These are phyloP conservation scores for Lentinula boryana DNA, from an alignment of 768 basidiomycete species.

Conservation along the genomic window DNA sequence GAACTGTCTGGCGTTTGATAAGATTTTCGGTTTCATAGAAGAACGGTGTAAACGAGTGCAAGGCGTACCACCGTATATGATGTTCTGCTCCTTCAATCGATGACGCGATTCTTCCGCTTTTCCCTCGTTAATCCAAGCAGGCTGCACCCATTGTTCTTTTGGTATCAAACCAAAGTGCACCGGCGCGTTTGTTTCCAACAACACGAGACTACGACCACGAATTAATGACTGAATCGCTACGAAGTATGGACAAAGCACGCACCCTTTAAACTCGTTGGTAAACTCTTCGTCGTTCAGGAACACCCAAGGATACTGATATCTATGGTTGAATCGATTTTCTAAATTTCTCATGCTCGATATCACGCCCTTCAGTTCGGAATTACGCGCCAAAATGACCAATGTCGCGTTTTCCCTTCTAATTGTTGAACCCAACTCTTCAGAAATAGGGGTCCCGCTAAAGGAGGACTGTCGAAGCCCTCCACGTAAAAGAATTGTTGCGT, in stretches of 20 bases:
- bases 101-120: slow-evolving; percentile 45
- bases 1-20: neutral
- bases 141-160: slow-evolving; percentile 60
- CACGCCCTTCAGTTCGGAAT: slow-evolving; percentile 42
- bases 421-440: neutral
- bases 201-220: slow-evolving; percentile 22
- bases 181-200: slow-evolving; percentile 33
- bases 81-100: slow-evolving; percentile 40
- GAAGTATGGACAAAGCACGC: slow-evolving; percentile 9
- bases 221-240: neutral
- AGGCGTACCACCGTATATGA: slow-evolving; percentile 44
- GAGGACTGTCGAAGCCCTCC: neutral
- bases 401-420: slow-evolving; percentile 7
- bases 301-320: slow-evolving; percentile 62
- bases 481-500: neutral
- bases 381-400: slow-evolving; percentile 37
- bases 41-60: neutral
- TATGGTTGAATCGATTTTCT: slow-evolving; percentile 62
- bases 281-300: slow-evolving; percentile 69
- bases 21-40: neutral
- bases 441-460: neutral
- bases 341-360: slow-evolving; percentile 52
- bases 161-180: slow-evolving; percentile 54
- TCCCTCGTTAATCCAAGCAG: slow-evolving; percentile 65
- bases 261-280: slow-evolving; percentile 52